Percentiles rank a stretch among this genome's conserved stretches.
phyloP scores from a whole-genome alignment of 2,329 filamentous ascomycete species.

The Claviceps quebecensis region DNA sequence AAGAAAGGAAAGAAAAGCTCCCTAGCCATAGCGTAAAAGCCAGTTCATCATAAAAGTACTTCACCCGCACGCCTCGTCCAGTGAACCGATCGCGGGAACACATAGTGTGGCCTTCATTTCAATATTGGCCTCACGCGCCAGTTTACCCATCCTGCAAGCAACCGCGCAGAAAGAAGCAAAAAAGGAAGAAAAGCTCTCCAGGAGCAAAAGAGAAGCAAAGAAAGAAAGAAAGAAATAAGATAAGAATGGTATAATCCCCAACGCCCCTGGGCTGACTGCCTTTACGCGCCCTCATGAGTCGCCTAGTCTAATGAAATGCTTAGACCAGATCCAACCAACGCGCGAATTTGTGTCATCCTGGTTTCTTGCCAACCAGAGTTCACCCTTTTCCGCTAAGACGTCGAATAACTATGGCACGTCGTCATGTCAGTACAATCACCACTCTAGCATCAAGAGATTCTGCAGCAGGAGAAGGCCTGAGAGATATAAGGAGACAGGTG shows the following conservation, averaged over 20 bases:
- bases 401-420: slow-evolving; percentile 53
- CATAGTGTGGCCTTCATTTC: no score
- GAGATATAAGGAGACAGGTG: no score
- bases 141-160: no score
- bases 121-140: no score
- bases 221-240: neutral
- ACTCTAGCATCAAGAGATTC: neutral
- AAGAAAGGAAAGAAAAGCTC: no score
- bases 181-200: neutral
- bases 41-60: no score
- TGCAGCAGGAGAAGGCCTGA: no score
- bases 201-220: neutral
- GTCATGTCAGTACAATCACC: neutral
- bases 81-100: no score
- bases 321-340: slow-evolving; percentile 98
- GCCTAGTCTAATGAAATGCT: slow-evolving; percentile 71
- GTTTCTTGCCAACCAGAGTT: slow-evolving; percentile 94
- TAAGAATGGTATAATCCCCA: neutral
- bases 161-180: neutral
- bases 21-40: no score
- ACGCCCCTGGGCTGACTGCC: neutral
- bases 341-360: slow-evolving; percentile 72
- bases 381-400: slow-evolving; percentile 90
- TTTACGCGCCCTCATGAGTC: slow-evolving; percentile 23
- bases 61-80: no score